phyloP scores from a whole-genome alignment of 768 basidiomycete species.

The Lactarius hengduanensis region DNA sequence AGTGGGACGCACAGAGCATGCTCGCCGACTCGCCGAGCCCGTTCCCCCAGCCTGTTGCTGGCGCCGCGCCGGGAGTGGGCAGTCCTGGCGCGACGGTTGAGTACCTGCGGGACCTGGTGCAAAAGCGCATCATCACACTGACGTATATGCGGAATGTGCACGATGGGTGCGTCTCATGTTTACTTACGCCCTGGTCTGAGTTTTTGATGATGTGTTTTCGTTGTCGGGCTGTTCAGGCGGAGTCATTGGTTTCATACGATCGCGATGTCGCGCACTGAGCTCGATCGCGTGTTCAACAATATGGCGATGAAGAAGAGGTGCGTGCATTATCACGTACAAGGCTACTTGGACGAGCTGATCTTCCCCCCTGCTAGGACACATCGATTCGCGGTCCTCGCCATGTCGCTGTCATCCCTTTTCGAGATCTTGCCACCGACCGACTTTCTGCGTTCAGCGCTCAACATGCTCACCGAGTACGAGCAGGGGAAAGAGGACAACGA shows the following conservation, averaged over 20 bases:
- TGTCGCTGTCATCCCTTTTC: slow-evolving; percentile 80
- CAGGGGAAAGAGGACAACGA: slow-evolving; percentile 72
- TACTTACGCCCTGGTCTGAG: background rate
- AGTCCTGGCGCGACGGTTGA: slow-evolving; percentile 66
- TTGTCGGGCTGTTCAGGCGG: slow-evolving; percentile 45
- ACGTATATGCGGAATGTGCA: slow-evolving; percentile 84
- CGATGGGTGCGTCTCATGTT: slow-evolving; percentile 62
- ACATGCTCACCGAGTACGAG: slow-evolving; percentile 74
- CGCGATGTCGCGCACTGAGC: slow-evolving; percentile 68
- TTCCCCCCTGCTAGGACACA: slow-evolving; percentile 53
- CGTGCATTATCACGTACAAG: slow-evolving; percentile 32
- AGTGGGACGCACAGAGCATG: slow-evolving; percentile 73
- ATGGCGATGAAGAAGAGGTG: slow-evolving; percentile 77
- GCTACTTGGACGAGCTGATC: background rate
- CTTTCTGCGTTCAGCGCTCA: slow-evolving; percentile 70
- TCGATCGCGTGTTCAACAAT: slow-evolving; percentile 74
- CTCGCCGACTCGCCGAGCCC: slow-evolving; percentile 41
- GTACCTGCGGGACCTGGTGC: slow-evolving; percentile 72
- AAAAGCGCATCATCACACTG: slow-evolving; percentile 81
- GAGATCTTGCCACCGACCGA: slow-evolving; percentile 81
- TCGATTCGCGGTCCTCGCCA: slow-evolving; percentile 81
- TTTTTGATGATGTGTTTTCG: background rate
- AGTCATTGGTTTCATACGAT: slow-evolving; percentile 90
- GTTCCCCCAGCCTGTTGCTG: slow-evolving; percentile 1
- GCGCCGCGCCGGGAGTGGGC: slow-evolving; percentile 15